A percentile compares a stretch with the other conserved stretches of the same genome.
Conservation (phyloP, 2,329 filamentous ascomycete species). For the Clonostachys chloroleuca region DNA sequence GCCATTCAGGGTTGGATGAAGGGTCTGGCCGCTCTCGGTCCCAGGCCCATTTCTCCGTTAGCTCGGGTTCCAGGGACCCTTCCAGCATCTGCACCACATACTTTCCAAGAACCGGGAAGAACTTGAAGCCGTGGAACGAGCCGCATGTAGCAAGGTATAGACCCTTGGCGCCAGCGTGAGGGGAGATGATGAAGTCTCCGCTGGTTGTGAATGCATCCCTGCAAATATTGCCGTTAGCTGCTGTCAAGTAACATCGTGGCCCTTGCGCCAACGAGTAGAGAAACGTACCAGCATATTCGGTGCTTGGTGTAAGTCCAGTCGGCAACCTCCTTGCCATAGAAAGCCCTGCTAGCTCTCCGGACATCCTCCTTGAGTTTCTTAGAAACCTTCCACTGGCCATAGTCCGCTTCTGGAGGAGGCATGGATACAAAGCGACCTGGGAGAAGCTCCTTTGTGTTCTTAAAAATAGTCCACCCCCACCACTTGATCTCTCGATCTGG, state of each 20-base stretch:
- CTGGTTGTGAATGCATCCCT: slow-evolving; percentile 64
- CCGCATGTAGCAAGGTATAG: slow-evolving; percentile 61
- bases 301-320: slow-evolving; percentile 57
- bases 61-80: slow-evolving; percentile 32
- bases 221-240: slow-evolving; percentile 3
- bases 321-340: slow-evolving; percentile 52
- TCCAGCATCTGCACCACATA: slow-evolving; percentile 56
- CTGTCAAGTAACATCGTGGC: neutral
- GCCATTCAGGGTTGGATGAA: slow-evolving; percentile 48
- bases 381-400: slow-evolving; percentile 59
- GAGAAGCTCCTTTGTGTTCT: slow-evolving; percentile 45
- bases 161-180: slow-evolving; percentile 42
- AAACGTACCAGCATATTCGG: slow-evolving; percentile 60
- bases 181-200: slow-evolving; percentile 59
- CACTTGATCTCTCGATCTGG: slow-evolving; percentile 47
- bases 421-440: slow-evolving; percentile 51
- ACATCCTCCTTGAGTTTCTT: slow-evolving; percentile 53
- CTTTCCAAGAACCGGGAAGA: slow-evolving; percentile 59
- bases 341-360: slow-evolving; percentile 47
- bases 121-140: slow-evolving; percentile 66
- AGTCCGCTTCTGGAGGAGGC: slow-evolving; percentile 51
- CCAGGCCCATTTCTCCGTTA: slow-evolving; percentile 49
- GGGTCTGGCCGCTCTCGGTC: slow-evolving; percentile 53
- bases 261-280: neutral
- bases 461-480: slow-evolving; percentile 59